Evolutionary conservation across 2,329 filamentous ascomycete species (phyloP).

Genomic region (Chrysosporium keratinophilum): DNA sequence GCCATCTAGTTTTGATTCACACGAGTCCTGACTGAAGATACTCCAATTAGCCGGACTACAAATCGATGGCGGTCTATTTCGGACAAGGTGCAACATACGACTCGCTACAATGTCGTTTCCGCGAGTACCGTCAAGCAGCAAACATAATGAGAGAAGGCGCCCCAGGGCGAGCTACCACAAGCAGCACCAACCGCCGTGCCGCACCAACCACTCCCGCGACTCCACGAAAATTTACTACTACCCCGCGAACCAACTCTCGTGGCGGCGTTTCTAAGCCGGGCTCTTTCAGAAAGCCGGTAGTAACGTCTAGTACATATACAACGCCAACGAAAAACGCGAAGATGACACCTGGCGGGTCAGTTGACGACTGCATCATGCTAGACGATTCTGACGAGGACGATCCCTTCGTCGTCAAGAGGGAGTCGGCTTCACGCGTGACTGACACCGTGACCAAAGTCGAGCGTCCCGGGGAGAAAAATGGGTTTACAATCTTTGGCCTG

Average conservation of each 20-base stretch:
- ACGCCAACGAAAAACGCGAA: constrained; percentile 8
- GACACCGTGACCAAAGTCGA: not conserved
- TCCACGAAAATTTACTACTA: not conserved
- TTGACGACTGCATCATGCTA: constrained; percentile 7
- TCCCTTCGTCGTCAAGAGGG: constrained; percentile 1
- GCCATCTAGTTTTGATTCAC: not conserved
- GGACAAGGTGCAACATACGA: constrained; percentile 40
- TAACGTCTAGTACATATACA: not conserved
- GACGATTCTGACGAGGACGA: constrained; percentile 12
- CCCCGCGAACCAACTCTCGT: not conserved
- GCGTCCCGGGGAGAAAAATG: not conserved
- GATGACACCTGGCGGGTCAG: not conserved
- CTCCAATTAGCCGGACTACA: constrained; percentile 35
- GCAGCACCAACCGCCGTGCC: constrained; percentile 10
- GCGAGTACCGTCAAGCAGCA: constrained; percentile 36
- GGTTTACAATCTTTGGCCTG: not conserved
- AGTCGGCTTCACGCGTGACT: not conserved
- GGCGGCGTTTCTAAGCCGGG: not conserved
- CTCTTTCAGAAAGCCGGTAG: not conserved
- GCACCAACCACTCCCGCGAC: constrained; percentile 16
- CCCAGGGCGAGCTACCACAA: constrained; percentile 2
- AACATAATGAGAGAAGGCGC: constrained; percentile 24
- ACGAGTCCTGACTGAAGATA: not conserved
- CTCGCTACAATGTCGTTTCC: constrained; percentile 39
- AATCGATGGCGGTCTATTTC: constrained; percentile 36